Evolutionary conservation across 805 yeast species (phyloP).

Genomic region (Cyberlindnera xylosilytica): DNA sequence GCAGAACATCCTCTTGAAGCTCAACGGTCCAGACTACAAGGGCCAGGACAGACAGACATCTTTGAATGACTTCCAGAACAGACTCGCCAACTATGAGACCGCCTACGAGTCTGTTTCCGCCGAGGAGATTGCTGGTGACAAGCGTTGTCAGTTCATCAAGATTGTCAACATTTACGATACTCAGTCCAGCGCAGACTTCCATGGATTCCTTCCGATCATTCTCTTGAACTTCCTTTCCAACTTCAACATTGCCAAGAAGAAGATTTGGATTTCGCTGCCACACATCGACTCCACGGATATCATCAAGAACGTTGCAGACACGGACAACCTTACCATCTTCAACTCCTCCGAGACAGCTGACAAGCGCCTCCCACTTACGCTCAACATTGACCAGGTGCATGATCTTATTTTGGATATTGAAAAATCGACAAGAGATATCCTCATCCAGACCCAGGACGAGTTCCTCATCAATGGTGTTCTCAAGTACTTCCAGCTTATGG

Average conservation of each 20-base stretch:
- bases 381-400: conserved; percentile 21
- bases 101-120: conserved; percentile 47
- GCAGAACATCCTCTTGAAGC: conserved; percentile 30
- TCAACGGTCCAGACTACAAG: conserved; percentile 32
- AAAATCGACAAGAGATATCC: conserved; percentile 12
- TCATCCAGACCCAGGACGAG: conserved; percentile 23
- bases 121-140: conserved; percentile 39
- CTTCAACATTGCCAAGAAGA: conserved; percentile 21
- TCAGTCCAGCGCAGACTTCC: conserved; percentile 47
- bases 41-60: conserved; percentile 21
- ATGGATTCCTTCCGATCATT: conserved; percentile 28
- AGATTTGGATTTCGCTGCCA: conserved; percentile 17
- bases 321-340: neutral
- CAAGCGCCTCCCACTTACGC: conserved; percentile 2
- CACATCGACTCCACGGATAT: conserved; percentile 13
- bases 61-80: conserved; percentile 36
- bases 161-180: conserved; percentile 60
- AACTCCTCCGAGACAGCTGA: neutral
- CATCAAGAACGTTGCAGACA: neutral
- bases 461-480: conserved; percentile 21
- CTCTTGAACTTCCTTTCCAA: conserved; percentile 20
- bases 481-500: conserved; percentile 21
- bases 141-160: conserved; percentile 54
- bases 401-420: conserved; percentile 24
- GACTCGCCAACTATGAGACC: conserved; percentile 49